A percentile compares a stretch with the other conserved stretches of the same genome.
These are phyloP conservation scores for Lactifluus rugatus DNA, from an alignment of 768 basidiomycete species.

Conservation along the genomic window DNA sequence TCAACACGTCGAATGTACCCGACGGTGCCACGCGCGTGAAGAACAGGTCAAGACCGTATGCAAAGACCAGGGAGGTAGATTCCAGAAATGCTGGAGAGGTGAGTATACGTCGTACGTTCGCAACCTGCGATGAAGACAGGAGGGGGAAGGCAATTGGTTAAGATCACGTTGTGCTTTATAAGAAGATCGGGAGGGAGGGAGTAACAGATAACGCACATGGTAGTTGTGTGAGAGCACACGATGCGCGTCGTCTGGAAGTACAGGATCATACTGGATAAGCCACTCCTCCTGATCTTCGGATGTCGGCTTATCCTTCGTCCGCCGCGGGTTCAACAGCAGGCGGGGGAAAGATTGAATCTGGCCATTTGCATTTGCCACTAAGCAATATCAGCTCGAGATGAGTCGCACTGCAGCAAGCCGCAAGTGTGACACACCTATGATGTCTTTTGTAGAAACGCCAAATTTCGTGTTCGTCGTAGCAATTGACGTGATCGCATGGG, in stretches of 20 bases:
- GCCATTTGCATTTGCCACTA: conserved; percentile 69
- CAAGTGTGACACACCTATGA: conserved; percentile 57
- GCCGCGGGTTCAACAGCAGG: conserved; percentile 69
- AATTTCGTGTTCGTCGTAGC: conserved; percentile 75
- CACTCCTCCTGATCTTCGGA: conserved; percentile 75
- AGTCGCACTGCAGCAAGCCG: background rate
- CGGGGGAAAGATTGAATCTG: conserved; percentile 70
- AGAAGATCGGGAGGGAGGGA: background rate
- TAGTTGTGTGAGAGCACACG: conserved; percentile 48
- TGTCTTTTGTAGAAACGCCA: conserved; percentile 78
- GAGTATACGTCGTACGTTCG: conserved; percentile 55
- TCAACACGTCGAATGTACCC: conserved; percentile 86
- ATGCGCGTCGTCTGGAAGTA: conserved; percentile 60
- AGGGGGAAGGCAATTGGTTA: background rate
- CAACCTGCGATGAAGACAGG: conserved; percentile 40
- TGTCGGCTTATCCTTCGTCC: conserved; percentile 70
- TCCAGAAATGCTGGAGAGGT: conserved; percentile 82
- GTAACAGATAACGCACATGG: conserved; percentile 33
- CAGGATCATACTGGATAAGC: conserved; percentile 75
- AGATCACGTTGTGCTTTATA: background rate
- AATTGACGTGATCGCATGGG: conserved; percentile 58
- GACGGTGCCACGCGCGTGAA: conserved; percentile 77
- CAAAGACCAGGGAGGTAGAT: conserved; percentile 83
- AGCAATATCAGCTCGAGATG: background rate
- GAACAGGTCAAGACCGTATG: conserved; percentile 86